Percentiles rank a stretch among this genome's conserved stretches.
These are phyloP conservation scores for Ichthyophthirius multifiliis DNA, from an alignment of 169 alveolate genomes.

Conservation along the genomic window DNA sequence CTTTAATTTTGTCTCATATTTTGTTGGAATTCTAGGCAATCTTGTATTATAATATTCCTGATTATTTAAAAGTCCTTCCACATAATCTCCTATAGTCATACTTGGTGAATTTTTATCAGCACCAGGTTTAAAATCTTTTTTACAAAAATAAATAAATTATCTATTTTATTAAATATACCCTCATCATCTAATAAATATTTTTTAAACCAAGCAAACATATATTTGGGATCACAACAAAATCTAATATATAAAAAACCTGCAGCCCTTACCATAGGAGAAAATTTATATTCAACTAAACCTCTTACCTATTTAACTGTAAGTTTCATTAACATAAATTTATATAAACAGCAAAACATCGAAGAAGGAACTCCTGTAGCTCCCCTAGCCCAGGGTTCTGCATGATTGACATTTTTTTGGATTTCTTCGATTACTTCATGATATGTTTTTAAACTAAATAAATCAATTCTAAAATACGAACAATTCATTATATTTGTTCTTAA, in stretches of 20 bases:
- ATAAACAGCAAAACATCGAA: slow-evolving; percentile 58
- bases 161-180: too few species aligned
- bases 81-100: slow-evolving; percentile 62
- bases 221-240: slow-evolving; percentile 51
- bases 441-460: slow-evolving; percentile 32
- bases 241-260: slow-evolving; percentile 61
- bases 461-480: slow-evolving; percentile 44
- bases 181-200: slow-evolving; percentile 54
- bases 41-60: slow-evolving; percentile 51
- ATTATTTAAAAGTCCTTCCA: slow-evolving; percentile 50
- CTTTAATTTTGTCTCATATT: slow-evolving; percentile 45
- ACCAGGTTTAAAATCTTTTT: slow-evolving; percentile 31
- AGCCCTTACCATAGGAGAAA: slow-evolving; percentile 43
- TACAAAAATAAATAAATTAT: too few species aligned
- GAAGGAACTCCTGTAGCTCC: slow-evolving; percentile 74
- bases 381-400: slow-evolving; percentile 61
- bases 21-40: slow-evolving; percentile 63
- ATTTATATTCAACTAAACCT: slow-evolving; percentile 31
- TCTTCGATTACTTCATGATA: slow-evolving; percentile 48
- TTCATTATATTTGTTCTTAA: slow-evolving; percentile 37
- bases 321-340: slow-evolving; percentile 51
- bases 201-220: slow-evolving; percentile 52
- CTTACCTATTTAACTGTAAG: slow-evolving; percentile 39
- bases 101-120: slow-evolving; percentile 26
- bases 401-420: slow-evolving; percentile 46